phyloP scores from a whole-genome alignment of 768 basidiomycete species.

The Kwoniella europaea region DNA sequence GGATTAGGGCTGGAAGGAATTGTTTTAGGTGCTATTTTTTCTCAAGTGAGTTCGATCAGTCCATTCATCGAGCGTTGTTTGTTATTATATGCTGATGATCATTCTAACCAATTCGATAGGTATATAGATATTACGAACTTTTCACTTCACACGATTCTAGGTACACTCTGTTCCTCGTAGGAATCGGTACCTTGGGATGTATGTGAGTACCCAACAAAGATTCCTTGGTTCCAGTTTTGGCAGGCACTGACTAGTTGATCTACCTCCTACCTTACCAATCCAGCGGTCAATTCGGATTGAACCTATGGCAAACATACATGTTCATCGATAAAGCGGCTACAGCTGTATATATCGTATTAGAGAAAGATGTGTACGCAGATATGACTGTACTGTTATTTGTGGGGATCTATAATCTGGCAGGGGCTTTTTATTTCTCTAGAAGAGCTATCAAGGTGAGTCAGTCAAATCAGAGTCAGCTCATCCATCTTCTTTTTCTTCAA shows the following conservation, averaged over 20 bases:
- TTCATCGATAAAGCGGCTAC: conserved; percentile 26
- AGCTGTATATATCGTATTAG: conserved; percentile 6
- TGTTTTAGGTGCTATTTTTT: conserved; percentile 13
- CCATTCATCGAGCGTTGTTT: too few species aligned
- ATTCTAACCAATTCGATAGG: too few species aligned
- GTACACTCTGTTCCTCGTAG: conserved; percentile 11
- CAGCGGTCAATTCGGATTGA: conserved; percentile 19
- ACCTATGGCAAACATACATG: conserved; percentile 22
- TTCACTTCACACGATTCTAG: conserved; percentile 6
- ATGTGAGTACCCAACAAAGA: conserved; percentile 9
- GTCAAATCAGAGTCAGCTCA: not conserved
- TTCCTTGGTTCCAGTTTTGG: not conserved
- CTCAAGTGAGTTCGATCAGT: conserved; percentile 14
- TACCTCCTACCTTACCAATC: not conserved
- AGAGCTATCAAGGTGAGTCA: conserved; percentile 20
- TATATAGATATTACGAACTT: conserved; percentile 18
- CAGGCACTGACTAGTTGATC: not conserved
- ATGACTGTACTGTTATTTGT: conserved; percentile 15
- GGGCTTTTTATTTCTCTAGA: conserved; percentile 11
- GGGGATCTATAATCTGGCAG: conserved; percentile 17
- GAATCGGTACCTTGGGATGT: conserved; percentile 1
- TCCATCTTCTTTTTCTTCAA: not conserved
- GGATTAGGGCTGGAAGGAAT: conserved; percentile 16
- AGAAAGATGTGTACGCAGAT: conserved; percentile 21
- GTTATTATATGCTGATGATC: too few species aligned